Base-by-base conservation (phyloP, 2,329 filamentous ascomycete species). In the Trichoderma aggressivum region DNA sequence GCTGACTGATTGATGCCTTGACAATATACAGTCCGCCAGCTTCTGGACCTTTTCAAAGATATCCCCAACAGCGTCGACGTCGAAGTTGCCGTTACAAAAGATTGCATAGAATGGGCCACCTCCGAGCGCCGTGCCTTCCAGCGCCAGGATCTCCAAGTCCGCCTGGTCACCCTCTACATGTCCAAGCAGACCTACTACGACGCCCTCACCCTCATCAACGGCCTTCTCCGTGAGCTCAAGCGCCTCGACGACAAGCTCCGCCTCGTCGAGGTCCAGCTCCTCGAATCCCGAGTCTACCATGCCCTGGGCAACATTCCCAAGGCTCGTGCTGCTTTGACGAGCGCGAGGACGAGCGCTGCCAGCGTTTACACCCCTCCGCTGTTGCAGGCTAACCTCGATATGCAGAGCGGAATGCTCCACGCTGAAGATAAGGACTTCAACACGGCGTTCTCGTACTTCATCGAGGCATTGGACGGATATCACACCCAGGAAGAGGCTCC, bases 341-440 rank as follows among this genome's bases (percentile, higher is more conserved):
- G 93, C 74, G 95, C 96, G 71, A 91, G 96, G 78, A 99, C 96
- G 60, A 97, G 93, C 77, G 96, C 97, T 70, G 96, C 97, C 63
- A 97, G 94, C 32, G 96, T 99, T 74, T 99, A 99, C 86, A 98
- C 94, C 28, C 96, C 96, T 65, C 96, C 97, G 4, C 86, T 97
- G 75, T 88, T 99, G 71, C 97, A 99, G 84, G 96, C 96, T 59
- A 94, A 96, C 77, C 89, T 99, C 75, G 96, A 99, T 80, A 98
- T 99, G 96, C 96, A 99, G 86, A 97, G 94, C 74, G 97, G 96
- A 75, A 98, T 98, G 92, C 89, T 99, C 72, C 97, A 99, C 82
- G 96, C 96, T 28, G 97, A 99, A 84, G 96, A 99, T 81, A 93
- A 94, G 84, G 97, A 99, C 85, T 99, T 99, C 88, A 98, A 97